A percentile compares a stretch with the other conserved stretches of the same genome.
Evolutionary conservation across 2,329 filamentous ascomycete genomes (phyloP).

Genomic region (Neonectria hederae): DNA sequence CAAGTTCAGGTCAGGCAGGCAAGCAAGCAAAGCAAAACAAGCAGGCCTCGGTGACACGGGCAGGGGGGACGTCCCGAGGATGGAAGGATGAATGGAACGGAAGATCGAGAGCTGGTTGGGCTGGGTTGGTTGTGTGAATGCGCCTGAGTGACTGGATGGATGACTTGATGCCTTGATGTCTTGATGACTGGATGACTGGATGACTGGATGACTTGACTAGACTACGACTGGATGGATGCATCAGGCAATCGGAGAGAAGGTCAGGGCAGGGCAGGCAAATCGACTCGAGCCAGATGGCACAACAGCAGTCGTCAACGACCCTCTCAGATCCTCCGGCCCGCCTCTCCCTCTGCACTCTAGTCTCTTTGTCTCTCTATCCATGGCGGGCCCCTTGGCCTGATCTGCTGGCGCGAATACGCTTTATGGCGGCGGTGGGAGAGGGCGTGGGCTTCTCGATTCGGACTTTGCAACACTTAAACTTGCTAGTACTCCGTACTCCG

Average conservation of each 20-base stretch:
- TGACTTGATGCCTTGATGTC: neutral
- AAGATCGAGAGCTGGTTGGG: constrained; percentile 7
- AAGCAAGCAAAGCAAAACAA: neutral
- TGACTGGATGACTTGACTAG: neutral
- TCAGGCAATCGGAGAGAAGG: constrained; percentile 18
- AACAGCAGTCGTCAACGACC: constrained; percentile 24
- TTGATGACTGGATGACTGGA: neutral
- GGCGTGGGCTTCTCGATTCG: constrained; percentile 16
- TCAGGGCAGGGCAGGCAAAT: constrained; percentile 29
- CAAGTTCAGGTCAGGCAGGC: neutral
- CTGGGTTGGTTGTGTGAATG: neutral
- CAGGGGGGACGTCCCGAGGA: neutral
- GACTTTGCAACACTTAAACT: constrained; percentile 3
- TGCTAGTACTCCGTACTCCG: too few species aligned
- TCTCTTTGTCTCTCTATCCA: neutral
- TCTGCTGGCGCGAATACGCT: neutral
- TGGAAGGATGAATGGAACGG: neutral
- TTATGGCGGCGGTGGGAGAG: constrained; percentile 9
- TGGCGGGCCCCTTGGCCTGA: neutral
- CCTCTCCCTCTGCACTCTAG: neutral
- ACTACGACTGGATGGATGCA: neutral
- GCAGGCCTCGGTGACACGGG: constrained; percentile 12
- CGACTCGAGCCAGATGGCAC: constrained; percentile 38
- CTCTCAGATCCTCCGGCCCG: neutral
- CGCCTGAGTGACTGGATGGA: neutral